A percentile compares a stretch with the other conserved stretches of the same genome.
These are phyloP conservation scores for Thinopyrum obtusiflorum DNA, from an alignment of 202 grass and related monocot genomes.

Conservation along the genomic window DNA sequence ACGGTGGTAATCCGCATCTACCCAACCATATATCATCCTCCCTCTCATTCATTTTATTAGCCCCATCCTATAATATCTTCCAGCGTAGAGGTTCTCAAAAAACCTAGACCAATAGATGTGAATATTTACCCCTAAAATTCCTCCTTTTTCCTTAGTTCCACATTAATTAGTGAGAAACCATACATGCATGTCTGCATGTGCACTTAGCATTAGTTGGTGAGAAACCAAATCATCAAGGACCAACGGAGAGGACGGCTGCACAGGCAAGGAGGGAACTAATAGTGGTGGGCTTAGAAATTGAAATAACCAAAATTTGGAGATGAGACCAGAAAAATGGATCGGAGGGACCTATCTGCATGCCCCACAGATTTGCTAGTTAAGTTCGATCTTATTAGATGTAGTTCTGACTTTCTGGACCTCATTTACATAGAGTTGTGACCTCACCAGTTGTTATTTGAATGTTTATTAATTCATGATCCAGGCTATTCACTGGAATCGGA, in stretches of 20 bases:
- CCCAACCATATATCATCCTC: background rate
- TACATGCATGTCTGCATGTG: background rate
- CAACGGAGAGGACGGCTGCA: background rate
- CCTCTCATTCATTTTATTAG: background rate
- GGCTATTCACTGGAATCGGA: constrained; percentile 31
- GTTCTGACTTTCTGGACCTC: constrained; percentile 8
- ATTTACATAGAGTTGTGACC: background rate
- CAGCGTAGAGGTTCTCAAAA: background rate
- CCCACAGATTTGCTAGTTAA: background rate
- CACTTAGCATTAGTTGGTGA: background rate
- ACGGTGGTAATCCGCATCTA: background rate
- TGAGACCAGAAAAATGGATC: background rate
- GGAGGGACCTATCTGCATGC: background rate
- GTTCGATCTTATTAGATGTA: background rate
- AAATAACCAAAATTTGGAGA: background rate
- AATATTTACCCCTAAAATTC: background rate
- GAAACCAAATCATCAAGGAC: background rate
- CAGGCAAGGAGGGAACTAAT: background rate
- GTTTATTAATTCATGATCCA: constrained; percentile 5
- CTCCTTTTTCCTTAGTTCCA: background rate
- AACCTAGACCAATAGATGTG: background rate
- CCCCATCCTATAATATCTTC: background rate
- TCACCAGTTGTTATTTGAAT: constrained; percentile 18
- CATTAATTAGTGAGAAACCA: background rate
- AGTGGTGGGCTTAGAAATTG: background rate